Conservation (phyloP, 345 rosid species). For the Syzygium grande region DNA sequence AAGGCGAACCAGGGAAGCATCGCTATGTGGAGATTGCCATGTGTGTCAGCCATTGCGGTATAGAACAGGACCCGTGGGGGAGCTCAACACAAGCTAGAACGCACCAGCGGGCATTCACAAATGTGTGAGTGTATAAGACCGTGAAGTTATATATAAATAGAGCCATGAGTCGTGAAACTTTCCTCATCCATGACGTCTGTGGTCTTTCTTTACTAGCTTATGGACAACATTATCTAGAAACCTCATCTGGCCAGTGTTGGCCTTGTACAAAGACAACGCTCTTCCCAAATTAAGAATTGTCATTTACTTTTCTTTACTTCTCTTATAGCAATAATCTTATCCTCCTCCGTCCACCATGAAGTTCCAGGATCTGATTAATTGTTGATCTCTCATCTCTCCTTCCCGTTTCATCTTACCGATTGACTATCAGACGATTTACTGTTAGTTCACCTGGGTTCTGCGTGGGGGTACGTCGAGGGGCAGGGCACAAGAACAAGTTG, state of each 20-base stretch:
- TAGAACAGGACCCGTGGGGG: not conserved
- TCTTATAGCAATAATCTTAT: not conserved
- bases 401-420: not conserved
- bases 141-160: not conserved
- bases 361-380: not conserved
- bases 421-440: not conserved
- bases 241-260: accelerated
- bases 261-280: not conserved
- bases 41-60: not conserved
- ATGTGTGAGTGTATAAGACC: not conserved
- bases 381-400: not conserved
- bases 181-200: not conserved
- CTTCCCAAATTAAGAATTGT: not conserved
- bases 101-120: not conserved
- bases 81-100: not conserved
- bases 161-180: not conserved
- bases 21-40: not conserved
- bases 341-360: not conserved
- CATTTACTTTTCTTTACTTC: not conserved
- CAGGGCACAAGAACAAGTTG: too few relatives aligned
- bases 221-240: not conserved
- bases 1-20: slow-evolving; percentile 22
- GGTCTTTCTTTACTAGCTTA: not conserved
- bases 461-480: not conserved
- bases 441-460: not conserved